phyloP scores from a whole-genome alignment of 352 stramenopile species.

The Phytophthora parvispora region DNA sequence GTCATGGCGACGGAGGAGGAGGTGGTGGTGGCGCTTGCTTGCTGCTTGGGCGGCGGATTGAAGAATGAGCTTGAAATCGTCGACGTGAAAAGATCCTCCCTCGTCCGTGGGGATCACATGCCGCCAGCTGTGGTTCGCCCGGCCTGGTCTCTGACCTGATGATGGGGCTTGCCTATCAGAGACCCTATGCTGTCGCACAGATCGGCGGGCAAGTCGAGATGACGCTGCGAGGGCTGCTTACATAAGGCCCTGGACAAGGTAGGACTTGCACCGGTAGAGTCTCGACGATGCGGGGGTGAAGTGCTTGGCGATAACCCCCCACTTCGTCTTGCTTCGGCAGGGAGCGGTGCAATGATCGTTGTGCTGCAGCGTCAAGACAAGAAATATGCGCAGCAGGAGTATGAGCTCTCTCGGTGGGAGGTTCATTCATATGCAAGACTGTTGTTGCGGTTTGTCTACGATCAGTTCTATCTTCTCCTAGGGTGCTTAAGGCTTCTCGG shows the following conservation, averaged over 20 bases:
- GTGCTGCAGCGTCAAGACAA: slow-evolving; percentile 5
- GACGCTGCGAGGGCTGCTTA: slow-evolving; percentile 25
- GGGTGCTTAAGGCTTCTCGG: slow-evolving; percentile 14
- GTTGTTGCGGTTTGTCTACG: slow-evolving; percentile 9
- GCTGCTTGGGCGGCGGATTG: slow-evolving; percentile 13
- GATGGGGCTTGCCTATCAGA: not conserved
- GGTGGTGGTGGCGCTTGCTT: slow-evolving; percentile 4
- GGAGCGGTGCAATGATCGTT: not conserved
- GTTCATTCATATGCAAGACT: slow-evolving; percentile 17
- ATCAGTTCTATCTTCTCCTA: not conserved
- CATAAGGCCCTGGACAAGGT: slow-evolving; percentile 16
- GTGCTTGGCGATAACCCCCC: no score
- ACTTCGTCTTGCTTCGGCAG: not conserved
- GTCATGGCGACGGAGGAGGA: slow-evolving; percentile 19
- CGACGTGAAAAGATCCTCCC: not conserved
- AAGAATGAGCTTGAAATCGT: slow-evolving; percentile 23
- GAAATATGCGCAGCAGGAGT: not conserved
- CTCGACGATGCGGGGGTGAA: not conserved
- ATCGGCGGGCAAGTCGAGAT: slow-evolving; percentile 1
- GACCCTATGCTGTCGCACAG: slow-evolving; percentile 4
- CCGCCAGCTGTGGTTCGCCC: not conserved
- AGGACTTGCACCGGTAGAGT: slow-evolving; percentile 15
- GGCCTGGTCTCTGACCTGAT: slow-evolving; percentile 23
- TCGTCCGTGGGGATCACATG: slow-evolving; percentile 3
- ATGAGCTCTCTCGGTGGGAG: not conserved